Evolutionary conservation across 768 basidiomycete species (phyloP).

Genomic region (Rhizopogon rudus): DNA sequence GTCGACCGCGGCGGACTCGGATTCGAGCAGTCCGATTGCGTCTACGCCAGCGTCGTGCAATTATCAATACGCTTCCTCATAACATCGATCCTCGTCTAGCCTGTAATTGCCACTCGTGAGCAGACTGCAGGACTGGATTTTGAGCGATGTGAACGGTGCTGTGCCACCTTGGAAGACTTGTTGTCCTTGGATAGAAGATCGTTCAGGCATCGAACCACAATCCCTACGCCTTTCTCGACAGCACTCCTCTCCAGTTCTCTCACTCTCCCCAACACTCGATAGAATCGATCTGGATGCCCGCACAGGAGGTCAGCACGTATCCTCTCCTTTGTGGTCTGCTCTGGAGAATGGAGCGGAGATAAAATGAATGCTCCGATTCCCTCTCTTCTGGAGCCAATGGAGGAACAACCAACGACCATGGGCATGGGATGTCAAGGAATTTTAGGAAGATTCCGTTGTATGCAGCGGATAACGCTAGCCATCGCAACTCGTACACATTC

Average conservation of each 20-base stretch:
- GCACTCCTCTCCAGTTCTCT: constrained; percentile 41
- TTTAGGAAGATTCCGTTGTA: constrained; percentile 35
- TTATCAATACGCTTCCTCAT: background rate
- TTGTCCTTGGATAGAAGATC: constrained; percentile 47
- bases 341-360: constrained; percentile 57
- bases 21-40: background rate
- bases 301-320: constrained; percentile 62
- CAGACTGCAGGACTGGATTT: too few relatives aligned
- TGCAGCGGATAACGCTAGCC: constrained; percentile 47
- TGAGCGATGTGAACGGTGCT: constrained; percentile 1
- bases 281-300: constrained; percentile 82
- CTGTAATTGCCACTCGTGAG: constrained; percentile 7
- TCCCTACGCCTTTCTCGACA: constrained; percentile 61
- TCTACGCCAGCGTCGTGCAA: background rate
- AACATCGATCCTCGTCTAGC: constrained; percentile 10
- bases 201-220: constrained; percentile 64
- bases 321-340: constrained; percentile 57
- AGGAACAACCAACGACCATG: constrained; percentile 47
- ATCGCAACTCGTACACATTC: constrained; percentile 59
- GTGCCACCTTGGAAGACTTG: constrained; percentile 13
- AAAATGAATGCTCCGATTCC: constrained; percentile 58
- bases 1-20: background rate
- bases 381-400: constrained; percentile 43
- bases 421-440: constrained; percentile 69
- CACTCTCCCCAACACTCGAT: constrained; percentile 50